These are phyloP conservation scores for Naganishia kalamii DNA, from an alignment of 768 basidiomycete species.

Conservation along the genomic window DNA sequence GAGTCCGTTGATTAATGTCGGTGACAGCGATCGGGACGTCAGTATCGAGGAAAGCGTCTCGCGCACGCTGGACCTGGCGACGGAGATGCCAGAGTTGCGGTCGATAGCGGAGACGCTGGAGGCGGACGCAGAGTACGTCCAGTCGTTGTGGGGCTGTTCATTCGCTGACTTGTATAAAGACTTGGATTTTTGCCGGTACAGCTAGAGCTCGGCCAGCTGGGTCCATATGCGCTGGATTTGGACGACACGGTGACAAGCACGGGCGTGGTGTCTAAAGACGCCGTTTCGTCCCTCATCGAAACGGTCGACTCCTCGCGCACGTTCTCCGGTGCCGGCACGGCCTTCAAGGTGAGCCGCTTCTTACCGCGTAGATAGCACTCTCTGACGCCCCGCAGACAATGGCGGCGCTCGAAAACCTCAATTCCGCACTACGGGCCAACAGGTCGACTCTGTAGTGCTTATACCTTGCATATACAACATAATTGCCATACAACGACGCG, in stretches of 20 bases:
- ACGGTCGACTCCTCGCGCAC: constrained; percentile 1
- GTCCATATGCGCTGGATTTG: not conserved
- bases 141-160: too few species aligned
- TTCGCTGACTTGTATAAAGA: not conserved
- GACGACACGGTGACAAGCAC: not conserved
- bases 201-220: not conserved
- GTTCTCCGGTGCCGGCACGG: constrained; percentile 1
- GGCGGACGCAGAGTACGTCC: not conserved
- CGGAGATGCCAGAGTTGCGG: not conserved
- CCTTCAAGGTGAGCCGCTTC: not conserved
- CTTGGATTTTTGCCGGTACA: not conserved
- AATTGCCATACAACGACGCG: not conserved
- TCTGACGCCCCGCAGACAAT: not conserved
- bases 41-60: constrained; percentile 4
- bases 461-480: not conserved
- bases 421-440: not conserved
- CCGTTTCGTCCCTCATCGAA: not conserved
- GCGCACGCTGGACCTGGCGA: not conserved
- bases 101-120: not conserved
- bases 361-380: not conserved
- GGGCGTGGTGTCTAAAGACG: not conserved
- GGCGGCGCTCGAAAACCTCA: not conserved
- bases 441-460: not conserved
- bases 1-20: not conserved
- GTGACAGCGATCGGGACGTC: not conserved